Evolutionary conservation across 768 basidiomycete species (phyloP).

Genomic region (Suillus brevipes): DNA sequence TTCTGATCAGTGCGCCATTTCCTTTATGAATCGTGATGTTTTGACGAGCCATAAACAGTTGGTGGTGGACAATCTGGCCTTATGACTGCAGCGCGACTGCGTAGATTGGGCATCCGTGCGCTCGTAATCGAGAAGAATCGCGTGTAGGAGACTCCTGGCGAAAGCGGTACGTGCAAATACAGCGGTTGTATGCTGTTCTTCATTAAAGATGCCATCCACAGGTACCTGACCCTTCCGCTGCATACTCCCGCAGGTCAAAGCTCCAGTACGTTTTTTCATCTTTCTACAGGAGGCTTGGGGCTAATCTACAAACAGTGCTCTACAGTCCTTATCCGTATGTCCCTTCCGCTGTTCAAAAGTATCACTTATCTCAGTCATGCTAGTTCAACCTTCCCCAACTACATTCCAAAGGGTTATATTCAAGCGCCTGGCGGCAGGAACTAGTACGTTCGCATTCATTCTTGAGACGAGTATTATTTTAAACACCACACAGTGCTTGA

Average conservation of each 20-base stretch:
- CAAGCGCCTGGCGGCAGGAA: neutral
- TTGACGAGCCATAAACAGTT: slow-evolving; percentile 32
- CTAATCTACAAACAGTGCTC: slow-evolving; percentile 36
- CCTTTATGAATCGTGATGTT: neutral
- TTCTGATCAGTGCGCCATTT: slow-evolving; percentile 35
- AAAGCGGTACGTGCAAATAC: slow-evolving; percentile 46
- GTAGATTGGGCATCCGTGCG: slow-evolving; percentile 47
- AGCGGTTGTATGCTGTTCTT: slow-evolving; percentile 45
- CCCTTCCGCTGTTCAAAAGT: slow-evolving; percentile 40
- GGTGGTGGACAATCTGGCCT: slow-evolving; percentile 65
- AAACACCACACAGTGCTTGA: neutral
- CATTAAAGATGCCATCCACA: slow-evolving; percentile 23
- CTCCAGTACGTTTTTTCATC: slow-evolving; percentile 35
- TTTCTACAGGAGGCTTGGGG: neutral
- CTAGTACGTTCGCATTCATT: neutral
- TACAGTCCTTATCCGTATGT: slow-evolving; percentile 46
- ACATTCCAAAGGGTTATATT: slow-evolving; percentile 1
- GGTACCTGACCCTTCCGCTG: slow-evolving; percentile 21
- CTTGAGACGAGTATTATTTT: neutral
- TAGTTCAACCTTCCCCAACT: neutral
- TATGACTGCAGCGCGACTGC: slow-evolving; percentile 56
- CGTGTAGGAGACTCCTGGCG: slow-evolving; percentile 55
- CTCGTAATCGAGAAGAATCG: slow-evolving; percentile 53
- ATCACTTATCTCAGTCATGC: neutral
- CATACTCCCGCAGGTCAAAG: slow-evolving; percentile 52